Conservation (phyloP, 2,329 filamentous ascomycete species). For the Fusarium sp. region DNA sequence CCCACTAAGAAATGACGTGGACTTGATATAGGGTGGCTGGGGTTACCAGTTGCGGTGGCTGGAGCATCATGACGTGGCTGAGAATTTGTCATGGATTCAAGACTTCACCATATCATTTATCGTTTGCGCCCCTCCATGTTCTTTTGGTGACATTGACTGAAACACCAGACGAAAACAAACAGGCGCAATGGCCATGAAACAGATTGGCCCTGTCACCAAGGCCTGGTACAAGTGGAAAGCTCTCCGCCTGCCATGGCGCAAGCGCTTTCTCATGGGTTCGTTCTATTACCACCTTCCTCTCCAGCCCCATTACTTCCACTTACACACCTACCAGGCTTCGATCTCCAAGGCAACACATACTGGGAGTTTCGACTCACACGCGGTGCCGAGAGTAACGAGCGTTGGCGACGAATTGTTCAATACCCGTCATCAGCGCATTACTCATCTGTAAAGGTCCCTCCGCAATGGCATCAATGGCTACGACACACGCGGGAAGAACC, state of each 20-base stretch:
- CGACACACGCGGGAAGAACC: slow-evolving; percentile 67
- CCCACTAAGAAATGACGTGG: slow-evolving; percentile 44
- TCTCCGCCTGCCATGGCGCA: slow-evolving; percentile 72
- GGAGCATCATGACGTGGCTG: slow-evolving; percentile 27
- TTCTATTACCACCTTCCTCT: slow-evolving; percentile 13
- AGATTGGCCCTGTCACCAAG: slow-evolving; percentile 53
- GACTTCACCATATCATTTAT: slow-evolving; percentile 31
- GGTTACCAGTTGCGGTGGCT: slow-evolving; percentile 29
- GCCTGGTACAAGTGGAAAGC: slow-evolving; percentile 73
- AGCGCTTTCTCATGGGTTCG: slow-evolving; percentile 70
- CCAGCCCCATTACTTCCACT: slow-evolving; percentile 22
- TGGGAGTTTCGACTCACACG: slow-evolving; percentile 72
- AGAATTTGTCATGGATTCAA: slow-evolving; percentile 17
- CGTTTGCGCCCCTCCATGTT: slow-evolving; percentile 29
- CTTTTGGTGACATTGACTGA: slow-evolving; percentile 7
- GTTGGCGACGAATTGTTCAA: slow-evolving; percentile 72
- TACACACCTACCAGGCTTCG: slow-evolving; percentile 61
- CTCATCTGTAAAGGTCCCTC: slow-evolving; percentile 67
- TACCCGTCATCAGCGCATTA: slow-evolving; percentile 66
- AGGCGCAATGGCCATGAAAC: slow-evolving; percentile 51
- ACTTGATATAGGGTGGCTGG: slow-evolving; percentile 34
- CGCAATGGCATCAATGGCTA: slow-evolving; percentile 77
- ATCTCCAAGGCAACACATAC: slow-evolving; percentile 75
- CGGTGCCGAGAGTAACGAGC: slow-evolving; percentile 52
- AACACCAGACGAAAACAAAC: slow-evolving; percentile 15